Evolutionary conservation across 2,329 filamentous ascomycete species (phyloP), one percentile per base, ranked within the genome.

Genomic region (Exophiala phaeomuriformis): DNA sequence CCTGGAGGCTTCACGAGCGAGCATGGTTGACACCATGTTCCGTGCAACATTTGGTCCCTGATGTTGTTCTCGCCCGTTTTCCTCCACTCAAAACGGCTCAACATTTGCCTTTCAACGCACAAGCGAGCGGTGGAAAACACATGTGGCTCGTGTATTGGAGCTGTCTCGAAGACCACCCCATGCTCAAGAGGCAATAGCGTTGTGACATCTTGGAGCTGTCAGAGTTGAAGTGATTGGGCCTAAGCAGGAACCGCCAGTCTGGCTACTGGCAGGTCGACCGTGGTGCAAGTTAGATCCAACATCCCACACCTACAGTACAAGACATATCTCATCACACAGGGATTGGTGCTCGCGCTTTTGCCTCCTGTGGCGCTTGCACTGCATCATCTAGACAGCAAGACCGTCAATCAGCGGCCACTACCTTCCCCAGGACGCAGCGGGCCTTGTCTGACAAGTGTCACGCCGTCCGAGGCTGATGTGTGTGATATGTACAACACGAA

Each of bases 371-470:
- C 12, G 5, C 39, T n/a, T 37, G 30, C 46, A 49, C 44, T 40
- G 36, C 40, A 36, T 36, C 2, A 19, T 19, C 19, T 19, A 28
- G 31, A 50, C 37, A 43, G 39, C 19, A 31, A 7, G 32, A 49
- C 49, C 31, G 44, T 33, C 45, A 52, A 55, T 58, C 41, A 53
- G 35, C 47, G 30, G 28, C 39, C 12, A 35, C 5, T 32, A 47
- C 48, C 46, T 52, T 53, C 48, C 49, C 47, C 41, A 52, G 47
- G 35, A 48, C 45, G 29, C 48, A 42, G 36, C 28, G 39, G 39
- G 43, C 44, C 40, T 30, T 31, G 47, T 51, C 47, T 43, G 55
- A 53, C 51, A 48, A 52, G 47, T 57, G 51, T 53, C 47, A 55
- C 52, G 42, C 48, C 39, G 37, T 51, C 49, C 12, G 32, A 45